Percentiles rank a stretch among this genome's conserved stretches.
Conservation (phyloP, 768 basidiomycete genomes). For the Boletus sp. region DNA sequence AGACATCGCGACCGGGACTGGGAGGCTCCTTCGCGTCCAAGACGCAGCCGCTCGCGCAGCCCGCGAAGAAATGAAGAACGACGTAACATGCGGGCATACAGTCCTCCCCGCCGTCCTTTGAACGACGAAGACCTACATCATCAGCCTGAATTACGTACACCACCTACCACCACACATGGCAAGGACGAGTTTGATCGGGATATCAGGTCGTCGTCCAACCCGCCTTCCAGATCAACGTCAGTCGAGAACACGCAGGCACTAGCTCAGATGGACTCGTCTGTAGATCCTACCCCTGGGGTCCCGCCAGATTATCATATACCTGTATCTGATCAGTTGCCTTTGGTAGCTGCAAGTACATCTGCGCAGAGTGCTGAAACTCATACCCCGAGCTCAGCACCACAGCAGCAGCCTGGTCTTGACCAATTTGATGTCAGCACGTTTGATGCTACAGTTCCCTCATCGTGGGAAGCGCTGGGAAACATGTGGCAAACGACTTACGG, state of each 20-base stretch:
- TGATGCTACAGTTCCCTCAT: conserved; percentile 67
- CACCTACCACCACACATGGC: conserved; percentile 36
- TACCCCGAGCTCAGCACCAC: conserved; percentile 37
- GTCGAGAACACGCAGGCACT: conserved; percentile 25
- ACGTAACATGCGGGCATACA: conserved; percentile 54
- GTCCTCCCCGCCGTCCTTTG: conserved; percentile 54
- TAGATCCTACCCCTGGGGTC: conserved; percentile 44
- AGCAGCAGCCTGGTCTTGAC: conserved; percentile 52
- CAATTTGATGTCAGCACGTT: conserved; percentile 70
- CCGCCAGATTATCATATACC: conserved; percentile 48
- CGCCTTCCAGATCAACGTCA: conserved; percentile 30
- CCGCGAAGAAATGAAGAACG: conserved; percentile 57
- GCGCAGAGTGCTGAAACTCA: conserved; percentile 39
- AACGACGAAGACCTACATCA: conserved; percentile 29
- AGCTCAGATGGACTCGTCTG: conserved; percentile 35
- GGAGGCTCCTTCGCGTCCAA: conserved; percentile 40
- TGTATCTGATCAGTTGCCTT: conserved; percentile 37
- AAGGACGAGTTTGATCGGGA: conserved; percentile 90
- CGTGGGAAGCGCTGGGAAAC: conserved; percentile 80
- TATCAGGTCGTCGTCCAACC: conserved; percentile 54
- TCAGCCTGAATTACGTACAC: conserved; percentile 24
- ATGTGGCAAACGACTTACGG: conserved; percentile 75
- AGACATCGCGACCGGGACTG: conserved; percentile 47
- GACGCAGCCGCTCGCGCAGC: conserved; percentile 73
- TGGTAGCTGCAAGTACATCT: conserved; percentile 60